A percentile compares a stretch with the other conserved stretches of the same genome.
These are phyloP conservation scores for Rutidosis leptorrhynchoides DNA, from an alignment of 129 eudicot species.

Conservation along the genomic window DNA sequence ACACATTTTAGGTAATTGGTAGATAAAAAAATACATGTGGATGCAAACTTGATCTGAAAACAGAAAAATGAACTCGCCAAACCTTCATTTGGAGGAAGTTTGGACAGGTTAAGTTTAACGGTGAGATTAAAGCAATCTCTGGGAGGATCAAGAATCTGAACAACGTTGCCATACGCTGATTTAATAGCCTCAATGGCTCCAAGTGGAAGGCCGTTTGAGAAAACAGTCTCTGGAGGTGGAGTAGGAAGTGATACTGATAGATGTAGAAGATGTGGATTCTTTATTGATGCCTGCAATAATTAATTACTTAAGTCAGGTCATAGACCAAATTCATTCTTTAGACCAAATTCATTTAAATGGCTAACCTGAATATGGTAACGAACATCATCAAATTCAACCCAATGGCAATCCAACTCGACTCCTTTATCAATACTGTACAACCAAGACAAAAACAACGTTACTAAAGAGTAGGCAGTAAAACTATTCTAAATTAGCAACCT, in stretches of 20 bases:
- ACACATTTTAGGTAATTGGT: not conserved
- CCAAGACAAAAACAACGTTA: conserved; percentile 15
- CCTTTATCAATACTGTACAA: conserved; percentile 86
- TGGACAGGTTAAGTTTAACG: conserved; percentile 76
- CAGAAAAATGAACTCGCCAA: conserved; percentile 35
- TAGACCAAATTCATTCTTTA: not conserved
- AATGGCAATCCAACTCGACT: conserved; percentile 84
- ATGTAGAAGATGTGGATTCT: no score
- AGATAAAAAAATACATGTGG: not conserved
- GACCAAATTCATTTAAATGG: not conserved
- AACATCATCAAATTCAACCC: conserved; percentile 94
- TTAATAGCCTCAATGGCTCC: conserved; percentile 96
- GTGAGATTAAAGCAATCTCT: conserved; percentile 93
- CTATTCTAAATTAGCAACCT: not conserved
- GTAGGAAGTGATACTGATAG: no score
- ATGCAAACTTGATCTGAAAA: conserved; percentile 33
- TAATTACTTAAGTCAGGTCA: no score
- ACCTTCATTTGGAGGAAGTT: conserved; percentile 95
- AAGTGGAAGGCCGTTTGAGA: conserved; percentile 75
- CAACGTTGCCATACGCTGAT: conserved; percentile 63
- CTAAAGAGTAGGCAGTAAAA: no score
- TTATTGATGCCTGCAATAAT: no score
- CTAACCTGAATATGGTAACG: conserved; percentile 92
- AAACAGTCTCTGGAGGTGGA: conserved; percentile 85
- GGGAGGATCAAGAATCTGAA: conserved; percentile 98